phyloP scores from a whole-genome alignment of 2,329 filamentous ascomycete genomes.

The Bipolaris cookei region DNA sequence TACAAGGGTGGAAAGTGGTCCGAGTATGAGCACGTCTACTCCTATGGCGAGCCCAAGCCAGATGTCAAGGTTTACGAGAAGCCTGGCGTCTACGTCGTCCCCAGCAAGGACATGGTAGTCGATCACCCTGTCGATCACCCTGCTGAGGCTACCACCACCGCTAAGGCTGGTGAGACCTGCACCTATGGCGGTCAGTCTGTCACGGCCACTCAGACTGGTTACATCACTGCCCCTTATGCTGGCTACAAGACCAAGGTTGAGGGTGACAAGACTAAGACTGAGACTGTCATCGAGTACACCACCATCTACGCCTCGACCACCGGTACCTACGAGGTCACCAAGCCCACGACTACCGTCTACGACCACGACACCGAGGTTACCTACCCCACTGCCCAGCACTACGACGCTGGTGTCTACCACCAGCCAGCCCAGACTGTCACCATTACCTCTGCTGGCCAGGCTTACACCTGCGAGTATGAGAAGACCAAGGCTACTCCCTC shows the following conservation, averaged over 20 bases:
- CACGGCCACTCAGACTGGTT: conserved; percentile 30
- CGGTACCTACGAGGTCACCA: conserved; percentile 40
- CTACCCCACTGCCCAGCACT: conserved; percentile 34
- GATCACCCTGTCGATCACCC: conserved; percentile 27
- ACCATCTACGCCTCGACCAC: conserved; percentile 33
- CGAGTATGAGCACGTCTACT: conserved; percentile 28
- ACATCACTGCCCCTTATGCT: conserved; percentile 34
- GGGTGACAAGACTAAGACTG: conserved; percentile 24
- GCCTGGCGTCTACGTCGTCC: conserved; percentile 40
- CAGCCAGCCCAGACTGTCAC: conserved; percentile 39
- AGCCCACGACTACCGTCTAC: conserved; percentile 43
- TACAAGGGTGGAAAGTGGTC: conserved; percentile 41
- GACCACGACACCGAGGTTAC: conserved; percentile 34
- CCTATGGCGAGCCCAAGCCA: conserved; percentile 36
- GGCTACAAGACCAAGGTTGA: conserved; percentile 30
- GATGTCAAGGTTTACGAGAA: conserved; percentile 36
- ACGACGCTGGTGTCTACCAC: conserved; percentile 38
- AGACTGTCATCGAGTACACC: conserved; percentile 33
- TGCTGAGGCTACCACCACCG: conserved; percentile 33
- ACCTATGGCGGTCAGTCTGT: conserved; percentile 38
- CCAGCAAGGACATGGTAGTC: conserved; percentile 35
- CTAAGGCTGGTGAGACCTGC: conserved; percentile 28
- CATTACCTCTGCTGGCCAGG: conserved; percentile 39
- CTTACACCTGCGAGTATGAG: conserved; percentile 41
- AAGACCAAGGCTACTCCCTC: conserved; percentile 18